A percentile compares a stretch with the other conserved stretches of the same genome.
These are phyloP conservation scores for Aspergillus sclerotialis DNA, from an alignment of 2,329 filamentous ascomycete genomes.

Conservation along the genomic window DNA sequence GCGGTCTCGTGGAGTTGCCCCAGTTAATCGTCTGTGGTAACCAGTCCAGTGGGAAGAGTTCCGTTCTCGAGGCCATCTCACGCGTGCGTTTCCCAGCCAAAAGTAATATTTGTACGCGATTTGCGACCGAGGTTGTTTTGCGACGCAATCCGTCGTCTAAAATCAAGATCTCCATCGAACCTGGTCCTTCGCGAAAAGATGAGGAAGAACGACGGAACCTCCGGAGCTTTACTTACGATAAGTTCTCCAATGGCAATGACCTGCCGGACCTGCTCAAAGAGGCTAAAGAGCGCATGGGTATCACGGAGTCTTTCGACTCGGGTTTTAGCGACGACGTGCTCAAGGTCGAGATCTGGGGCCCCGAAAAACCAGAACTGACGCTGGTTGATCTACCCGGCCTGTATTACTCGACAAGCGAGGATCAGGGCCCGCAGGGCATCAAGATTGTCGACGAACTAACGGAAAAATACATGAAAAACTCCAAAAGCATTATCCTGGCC, in stretches of 20 bases:
- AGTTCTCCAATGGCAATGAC: slow-evolving; percentile 12
- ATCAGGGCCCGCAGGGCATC: slow-evolving; percentile 48
- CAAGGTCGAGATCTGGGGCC: slow-evolving; percentile 53
- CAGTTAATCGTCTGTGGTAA: slow-evolving; percentile 55
- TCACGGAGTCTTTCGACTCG: slow-evolving; percentile 19
- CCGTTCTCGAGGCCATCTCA: slow-evolving; percentile 58
- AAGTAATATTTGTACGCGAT: slow-evolving; percentile 52
- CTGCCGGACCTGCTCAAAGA: slow-evolving; percentile 45
- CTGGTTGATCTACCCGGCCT: slow-evolving; percentile 58
- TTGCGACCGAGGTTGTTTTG: slow-evolving; percentile 55
- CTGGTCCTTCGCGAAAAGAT: slow-evolving; percentile 15
- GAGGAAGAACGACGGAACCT: slow-evolving; percentile 3
- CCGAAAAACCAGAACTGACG: slow-evolving; percentile 53
- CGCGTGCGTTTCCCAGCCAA: slow-evolving; percentile 54
- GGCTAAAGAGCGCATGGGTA: slow-evolving; percentile 48
- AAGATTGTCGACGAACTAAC: slow-evolving; percentile 44
- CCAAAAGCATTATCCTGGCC: slow-evolving; percentile 54
- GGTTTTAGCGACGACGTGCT: slow-evolving; percentile 43
- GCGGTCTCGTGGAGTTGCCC: slow-evolving; percentile 43
- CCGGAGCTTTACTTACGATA: slow-evolving; percentile 3
- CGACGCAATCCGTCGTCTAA: slow-evolving; percentile 31
- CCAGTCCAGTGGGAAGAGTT: slow-evolving; percentile 58
- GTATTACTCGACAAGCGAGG: slow-evolving; percentile 47
- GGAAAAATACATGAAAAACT: slow-evolving; percentile 50
- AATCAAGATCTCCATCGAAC: slow-evolving; percentile 41